Base-by-base conservation (phyloP, 495 filamentous ascomycete species). In the Penicillium pancosmium region DNA sequence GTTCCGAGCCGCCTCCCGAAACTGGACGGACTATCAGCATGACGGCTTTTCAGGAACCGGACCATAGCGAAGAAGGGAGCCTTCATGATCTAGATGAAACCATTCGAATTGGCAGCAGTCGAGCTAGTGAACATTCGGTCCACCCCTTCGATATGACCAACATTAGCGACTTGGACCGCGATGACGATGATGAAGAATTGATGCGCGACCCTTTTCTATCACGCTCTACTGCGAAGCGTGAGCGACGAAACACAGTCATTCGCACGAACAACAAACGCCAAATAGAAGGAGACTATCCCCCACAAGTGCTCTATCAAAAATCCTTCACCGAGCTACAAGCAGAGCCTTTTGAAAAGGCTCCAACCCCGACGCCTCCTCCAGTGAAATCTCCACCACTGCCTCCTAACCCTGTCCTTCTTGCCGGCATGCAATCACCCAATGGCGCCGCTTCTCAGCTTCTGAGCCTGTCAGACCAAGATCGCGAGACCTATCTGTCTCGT, bases 401-500 rank as follows among this genome's bases (percentile, higher is more conserved):
- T 21, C 58, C 61, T 44, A 43, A 56, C 13, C 50, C 57, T 38
- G 11, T 59, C 19, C 21, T 62, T 35, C 27, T 61, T 27, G 16
- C 66, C 8, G 44, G 57, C 18, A 18, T 34, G n/a, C 53, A 62
- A 4, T 63, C 61, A 4, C 52, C 68, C 3, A 60, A 72, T 18
- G 68, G 75, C 33, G 69, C 68, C 19, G 65, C 73, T 11, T 65
- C 71, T 9, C 62, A 67, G 25, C 61, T 77, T 18, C 56, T 75
- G 18, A 48, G 56, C 1, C 59, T 75, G 8, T 44, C 67, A 7
- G 73, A 69, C 1, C 34, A 76, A 18, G 79, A 83, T 16, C 88
- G 91, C 56, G 74, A 75, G 49, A 70, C 76, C 2, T 90, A 91
- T 69, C 86, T 92, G 60, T 73, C 80, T 10, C 80, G 79, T 5